phyloP scores from a whole-genome alignment of 2,329 filamentous ascomycete species.

The Fusarium oligoseptatum region DNA sequence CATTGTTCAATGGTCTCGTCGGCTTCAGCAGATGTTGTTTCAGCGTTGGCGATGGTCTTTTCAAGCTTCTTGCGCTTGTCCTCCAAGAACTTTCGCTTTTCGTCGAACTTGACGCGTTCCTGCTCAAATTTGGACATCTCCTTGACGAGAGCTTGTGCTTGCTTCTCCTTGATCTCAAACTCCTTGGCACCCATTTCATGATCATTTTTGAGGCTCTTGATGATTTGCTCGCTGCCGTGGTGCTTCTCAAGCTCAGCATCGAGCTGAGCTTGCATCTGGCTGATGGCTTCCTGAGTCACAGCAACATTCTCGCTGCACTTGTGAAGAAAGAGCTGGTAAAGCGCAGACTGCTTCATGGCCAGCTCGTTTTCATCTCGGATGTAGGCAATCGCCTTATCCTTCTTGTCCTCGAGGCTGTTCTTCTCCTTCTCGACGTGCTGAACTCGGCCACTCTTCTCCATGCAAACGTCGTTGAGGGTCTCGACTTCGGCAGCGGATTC shows the following conservation, averaged over 20 bases:
- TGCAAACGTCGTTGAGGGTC: constrained; percentile 90
- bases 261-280: constrained; percentile 89
- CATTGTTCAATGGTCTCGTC: constrained; percentile 84
- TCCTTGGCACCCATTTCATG: constrained; percentile 88
- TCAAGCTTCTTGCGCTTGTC: constrained; percentile 96
- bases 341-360: constrained; percentile 85
- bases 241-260: constrained; percentile 92
- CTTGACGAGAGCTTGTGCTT: constrained; percentile 82
- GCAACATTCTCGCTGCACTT: constrained; percentile 91
- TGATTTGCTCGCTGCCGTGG: constrained; percentile 87
- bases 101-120: constrained; percentile 96
- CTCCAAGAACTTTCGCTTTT: constrained; percentile 93
- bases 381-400: constrained; percentile 90
- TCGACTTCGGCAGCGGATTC: constrained; percentile 93
- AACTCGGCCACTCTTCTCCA: constrained; percentile 94
- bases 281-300: constrained; percentile 89
- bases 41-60: constrained; percentile 84
- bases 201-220: constrained; percentile 88
- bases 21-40: constrained; percentile 80
- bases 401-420: constrained; percentile 92
- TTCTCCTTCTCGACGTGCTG: constrained; percentile 99
- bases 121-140: constrained; percentile 95
- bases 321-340: constrained; percentile 92
- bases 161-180: constrained; percentile 85
- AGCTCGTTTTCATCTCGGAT: constrained; percentile 95